Evolutionary conservation across 306 rosid species (phyloP).

Genomic region (Pterocarpus macrocarpus): DNA sequence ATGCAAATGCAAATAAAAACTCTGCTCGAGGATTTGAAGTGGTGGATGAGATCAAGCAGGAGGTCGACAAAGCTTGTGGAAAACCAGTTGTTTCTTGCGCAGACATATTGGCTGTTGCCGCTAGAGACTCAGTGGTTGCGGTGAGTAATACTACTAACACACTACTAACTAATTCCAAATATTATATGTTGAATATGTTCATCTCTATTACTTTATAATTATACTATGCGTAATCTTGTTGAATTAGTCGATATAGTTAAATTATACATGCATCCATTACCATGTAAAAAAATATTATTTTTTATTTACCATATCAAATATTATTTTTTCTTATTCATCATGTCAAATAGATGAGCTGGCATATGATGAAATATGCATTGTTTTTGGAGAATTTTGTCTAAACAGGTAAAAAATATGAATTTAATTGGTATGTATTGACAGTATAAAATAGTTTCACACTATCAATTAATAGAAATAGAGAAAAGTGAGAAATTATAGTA

Average conservation of each 20-base stretch:
- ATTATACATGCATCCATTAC: neutral
- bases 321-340: too few relatives aligned
- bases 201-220: neutral
- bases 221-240: neutral
- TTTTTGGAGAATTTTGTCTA: too few relatives aligned
- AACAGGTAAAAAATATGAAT: too few relatives aligned
- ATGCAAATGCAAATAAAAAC: neutral
- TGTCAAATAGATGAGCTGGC: neutral
- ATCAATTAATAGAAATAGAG: too few relatives aligned
- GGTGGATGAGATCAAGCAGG: slow-evolving; percentile 40
- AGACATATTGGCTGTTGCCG: slow-evolving; percentile 45
- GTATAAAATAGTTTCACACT: too few relatives aligned
- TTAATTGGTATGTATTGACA: too few relatives aligned
- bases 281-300: neutral
- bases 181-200: neutral
- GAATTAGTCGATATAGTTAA: neutral
- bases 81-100: slow-evolving; percentile 48
- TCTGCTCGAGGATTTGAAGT: slow-evolving; percentile 46
- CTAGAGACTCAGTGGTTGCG: slow-evolving; percentile 44
- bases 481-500: too few relatives aligned
- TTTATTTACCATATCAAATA: too few relatives aligned
- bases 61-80: slow-evolving; percentile 42
- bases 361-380: neutral
- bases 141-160: neutral
- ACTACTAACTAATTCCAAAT: neutral